Percentiles rank a stretch among this genome's conserved stretches.
These are phyloP conservation scores for Guillardia theta DNA, from an alignment of 78 protist species.

Conservation along the genomic window DNA sequence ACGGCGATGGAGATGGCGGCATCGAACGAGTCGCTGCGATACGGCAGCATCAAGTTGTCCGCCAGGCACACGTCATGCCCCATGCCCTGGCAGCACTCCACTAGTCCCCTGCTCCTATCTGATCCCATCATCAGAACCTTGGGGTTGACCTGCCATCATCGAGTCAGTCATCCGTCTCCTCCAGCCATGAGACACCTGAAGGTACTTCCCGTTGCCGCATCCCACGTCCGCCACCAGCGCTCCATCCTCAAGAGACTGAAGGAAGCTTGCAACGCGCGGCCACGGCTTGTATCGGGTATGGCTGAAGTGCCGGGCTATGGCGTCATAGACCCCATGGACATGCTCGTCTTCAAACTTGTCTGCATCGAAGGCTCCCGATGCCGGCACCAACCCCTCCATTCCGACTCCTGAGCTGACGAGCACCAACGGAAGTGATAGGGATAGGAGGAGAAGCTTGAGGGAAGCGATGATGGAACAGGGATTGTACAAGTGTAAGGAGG, in stretches of 20 bases:
- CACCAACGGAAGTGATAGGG: too few species aligned
- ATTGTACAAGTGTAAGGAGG: too few species aligned
- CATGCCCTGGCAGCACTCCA: neutral
- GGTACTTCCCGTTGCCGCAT: neutral
- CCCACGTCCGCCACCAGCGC: neutral
- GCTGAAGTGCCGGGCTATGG: neutral
- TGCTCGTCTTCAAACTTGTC: neutral
- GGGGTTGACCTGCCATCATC: neutral
- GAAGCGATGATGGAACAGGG: too few species aligned
- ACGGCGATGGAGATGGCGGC: neutral
- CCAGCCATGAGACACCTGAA: neutral
- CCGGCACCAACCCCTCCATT: too few species aligned
- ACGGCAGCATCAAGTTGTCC: neutral
- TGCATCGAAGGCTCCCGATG: too few species aligned
- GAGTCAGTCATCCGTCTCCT: neutral
- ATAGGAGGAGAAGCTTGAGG: too few species aligned
- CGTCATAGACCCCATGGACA: neutral
- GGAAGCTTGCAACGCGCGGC: neutral
- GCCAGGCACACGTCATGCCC: neutral
- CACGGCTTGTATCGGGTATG: neutral
- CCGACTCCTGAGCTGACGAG: too few species aligned
- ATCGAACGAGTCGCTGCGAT: neutral
- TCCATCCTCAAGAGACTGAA: neutral
- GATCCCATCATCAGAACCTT: neutral
- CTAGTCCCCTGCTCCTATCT: neutral